Base-by-base conservation (phyloP, 495 filamentous ascomycete species). In the Neurospora cerealis region DNA sequence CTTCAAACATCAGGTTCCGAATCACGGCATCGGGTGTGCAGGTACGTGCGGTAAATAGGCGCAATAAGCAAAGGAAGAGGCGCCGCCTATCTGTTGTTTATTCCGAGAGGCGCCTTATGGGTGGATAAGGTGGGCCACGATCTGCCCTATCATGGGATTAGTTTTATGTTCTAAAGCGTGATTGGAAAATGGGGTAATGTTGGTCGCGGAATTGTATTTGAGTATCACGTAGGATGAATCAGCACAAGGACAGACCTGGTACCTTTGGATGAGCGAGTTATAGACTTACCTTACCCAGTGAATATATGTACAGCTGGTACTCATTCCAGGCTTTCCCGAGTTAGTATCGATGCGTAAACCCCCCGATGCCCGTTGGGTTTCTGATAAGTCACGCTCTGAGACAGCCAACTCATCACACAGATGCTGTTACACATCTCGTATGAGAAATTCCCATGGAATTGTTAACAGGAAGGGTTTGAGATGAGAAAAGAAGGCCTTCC, bases 371-470 rank as follows among this genome's bases (percentile, higher is more conserved):
- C 21, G 9, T 54, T 54, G 21, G 46, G 21, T 54, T 54, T 54
- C 46, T 19, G 39, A 15, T 69, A 46, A 17, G 4, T n/a, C 37
- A 34, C 32, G 17, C 17, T 38, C 48, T 8, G 40, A 73, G n/a
- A 24, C n/a, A 69, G 72, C 38, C 66, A 73, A 17, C 72, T 73
- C 40, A 48, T 70, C 72, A 40, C 66, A 70, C 62, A 73, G 72
- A 28, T 54, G 46, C 0, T 28, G 46, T 54, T 54, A 21, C 4
- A 54, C 46, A 54, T 24, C 7, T 46, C 42, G 42, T 46, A 46
- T 21, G 42, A 46, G 5, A 11, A 13, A 11, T 5, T 5, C 5
- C 21, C 4, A 24, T 24, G 21, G 46, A 54, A 15, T 15, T 13
- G 4, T 28, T 5, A 24, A 5, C 21, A 24, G 21, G 13, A 13